Evolutionary conservation across 2,329 filamentous ascomycete species (phyloP).

Genomic region (Venturia oleaginea): DNA sequence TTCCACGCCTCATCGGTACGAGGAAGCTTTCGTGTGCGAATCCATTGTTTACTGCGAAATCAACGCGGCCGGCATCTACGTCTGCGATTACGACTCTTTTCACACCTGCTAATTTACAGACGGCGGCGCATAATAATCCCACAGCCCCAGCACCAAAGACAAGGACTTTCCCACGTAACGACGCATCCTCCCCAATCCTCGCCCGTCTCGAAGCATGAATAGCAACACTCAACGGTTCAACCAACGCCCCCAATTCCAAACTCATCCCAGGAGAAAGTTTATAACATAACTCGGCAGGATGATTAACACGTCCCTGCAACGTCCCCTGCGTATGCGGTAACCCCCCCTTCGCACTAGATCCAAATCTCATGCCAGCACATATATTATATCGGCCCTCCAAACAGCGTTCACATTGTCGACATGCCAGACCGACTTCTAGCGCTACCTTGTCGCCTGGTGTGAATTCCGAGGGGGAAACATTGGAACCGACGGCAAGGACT

Average conservation of each 20-base stretch:
- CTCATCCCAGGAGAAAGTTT: constrained; percentile 44
- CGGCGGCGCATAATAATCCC: constrained; percentile 49
- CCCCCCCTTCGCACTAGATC: constrained; percentile 50
- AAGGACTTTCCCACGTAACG: constrained; percentile 37
- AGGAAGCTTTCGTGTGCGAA: constrained; percentile 39
- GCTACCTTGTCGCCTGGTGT: constrained; percentile 73
- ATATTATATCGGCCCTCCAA: constrained; percentile 52
- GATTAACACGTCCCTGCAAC: constrained; percentile 52
- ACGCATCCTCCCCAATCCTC: constrained; percentile 29
- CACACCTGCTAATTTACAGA: constrained; percentile 41
- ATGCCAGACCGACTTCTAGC: constrained; percentile 85
- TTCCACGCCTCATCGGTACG: constrained; percentile 38
- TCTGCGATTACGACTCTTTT: constrained; percentile 54
- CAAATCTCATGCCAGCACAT: constrained; percentile 49
- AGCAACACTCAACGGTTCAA: constrained; percentile 53
- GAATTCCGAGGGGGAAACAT: constrained; percentile 53
- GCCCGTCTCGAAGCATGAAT: constrained; percentile 51
- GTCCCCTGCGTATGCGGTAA: constrained; percentile 58
- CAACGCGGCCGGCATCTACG: constrained; percentile 47
- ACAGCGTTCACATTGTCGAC: constrained; percentile 53
- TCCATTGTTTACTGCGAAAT: constrained; percentile 44
- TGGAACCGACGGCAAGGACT: constrained; percentile 59
- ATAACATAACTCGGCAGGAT: constrained; percentile 52
- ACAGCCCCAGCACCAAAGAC: constrained; percentile 51
- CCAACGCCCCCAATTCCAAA: constrained; percentile 47